Percentiles rank a stretch among this genome's conserved stretches.
Conservation (phyloP, 1,284 basidiomycete species). For the Cryptococcus wingfieldii region DNA sequence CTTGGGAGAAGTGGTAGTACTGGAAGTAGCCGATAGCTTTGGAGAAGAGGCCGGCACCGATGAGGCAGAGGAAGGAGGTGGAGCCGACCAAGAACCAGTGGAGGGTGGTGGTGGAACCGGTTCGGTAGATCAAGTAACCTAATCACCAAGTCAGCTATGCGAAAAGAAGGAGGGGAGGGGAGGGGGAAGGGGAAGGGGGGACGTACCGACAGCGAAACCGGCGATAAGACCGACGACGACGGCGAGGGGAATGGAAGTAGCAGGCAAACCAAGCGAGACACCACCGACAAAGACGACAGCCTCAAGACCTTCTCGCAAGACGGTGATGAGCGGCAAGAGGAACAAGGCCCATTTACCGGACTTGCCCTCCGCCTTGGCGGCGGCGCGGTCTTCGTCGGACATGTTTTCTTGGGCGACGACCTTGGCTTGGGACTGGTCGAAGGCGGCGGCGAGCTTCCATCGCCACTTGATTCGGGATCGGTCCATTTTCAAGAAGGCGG, state of each 20-base stretch:
- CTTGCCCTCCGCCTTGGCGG: slow-evolving; percentile 20
- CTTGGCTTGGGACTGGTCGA: slow-evolving; percentile 53
- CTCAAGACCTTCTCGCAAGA: slow-evolving; percentile 88
- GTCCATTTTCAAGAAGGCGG: slow-evolving; percentile 62
- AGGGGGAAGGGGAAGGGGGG: no score
- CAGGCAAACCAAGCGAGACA: slow-evolving; percentile 71
- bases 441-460: slow-evolving; percentile 74
- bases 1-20: slow-evolving; percentile 51
- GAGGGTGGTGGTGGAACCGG: slow-evolving; percentile 48
- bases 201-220: slow-evolving; percentile 60
- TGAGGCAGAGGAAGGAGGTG: slow-evolving; percentile 82
- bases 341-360: slow-evolving; percentile 79
- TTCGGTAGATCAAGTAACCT: slow-evolving; percentile 48
- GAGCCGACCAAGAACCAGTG: slow-evolving; percentile 79
- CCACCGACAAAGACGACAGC: slow-evolving; percentile 91
- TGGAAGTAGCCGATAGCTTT: slow-evolving; percentile 65
- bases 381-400: slow-evolving; percentile 1
- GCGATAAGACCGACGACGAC: slow-evolving; percentile 74
- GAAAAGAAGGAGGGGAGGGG: not conserved
- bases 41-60: slow-evolving; percentile 84
- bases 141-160: not conserved
- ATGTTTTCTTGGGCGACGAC: slow-evolving; percentile 8
- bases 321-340: slow-evolving; percentile 80
- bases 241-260: slow-evolving; percentile 80
- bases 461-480: slow-evolving; percentile 83